These are phyloP conservation scores for Suhomyces pyralidae DNA, from an alignment of 805 yeast species.

Conservation along the genomic window DNA sequence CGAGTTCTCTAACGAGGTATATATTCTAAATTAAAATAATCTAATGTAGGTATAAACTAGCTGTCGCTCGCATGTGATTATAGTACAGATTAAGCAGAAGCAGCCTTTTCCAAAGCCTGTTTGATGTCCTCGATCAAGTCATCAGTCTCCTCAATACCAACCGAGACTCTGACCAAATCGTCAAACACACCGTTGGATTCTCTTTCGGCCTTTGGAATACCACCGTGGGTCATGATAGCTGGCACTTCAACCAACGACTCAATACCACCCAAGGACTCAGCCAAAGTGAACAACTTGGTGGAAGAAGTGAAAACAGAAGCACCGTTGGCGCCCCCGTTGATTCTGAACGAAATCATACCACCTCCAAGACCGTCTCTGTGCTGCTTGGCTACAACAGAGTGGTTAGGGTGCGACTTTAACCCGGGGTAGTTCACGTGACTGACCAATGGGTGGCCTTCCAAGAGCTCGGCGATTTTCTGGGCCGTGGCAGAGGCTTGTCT, in stretches of 20 bases:
- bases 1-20: too few species aligned
- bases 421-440: slow-evolving; percentile 82
- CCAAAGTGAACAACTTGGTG: slow-evolving; percentile 76
- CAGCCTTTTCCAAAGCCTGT: slow-evolving; percentile 54
- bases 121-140: slow-evolving; percentile 39
- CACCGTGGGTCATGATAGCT: slow-evolving; percentile 90
- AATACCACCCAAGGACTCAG: slow-evolving; percentile 89
- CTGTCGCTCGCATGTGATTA: background rate
- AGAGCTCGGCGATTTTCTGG: slow-evolving; percentile 62
- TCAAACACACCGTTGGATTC: slow-evolving; percentile 79
- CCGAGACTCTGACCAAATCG: slow-evolving; percentile 62
- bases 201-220: slow-evolving; percentile 75
- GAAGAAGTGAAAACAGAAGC: slow-evolving; percentile 71
- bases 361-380: slow-evolving; percentile 87
- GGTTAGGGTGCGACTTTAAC: slow-evolving; percentile 59
- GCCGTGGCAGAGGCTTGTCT: slow-evolving; percentile 68
- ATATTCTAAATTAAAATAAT: too few species aligned
- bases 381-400: slow-evolving; percentile 64
- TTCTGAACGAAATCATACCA: slow-evolving; percentile 87
- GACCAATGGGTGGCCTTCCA: slow-evolving; percentile 51
- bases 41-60: background rate
- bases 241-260: slow-evolving; percentile 86
- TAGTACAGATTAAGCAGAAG: slow-evolving; percentile 8
- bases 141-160: slow-evolving; percentile 30
- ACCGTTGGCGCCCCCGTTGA: slow-evolving; percentile 75